Percentiles rank a stretch among this genome's conserved stretches.
Evolutionary conservation across 768 basidiomycete genomes (phyloP).

Genomic region (Cystobasidium tubakii): DNA sequence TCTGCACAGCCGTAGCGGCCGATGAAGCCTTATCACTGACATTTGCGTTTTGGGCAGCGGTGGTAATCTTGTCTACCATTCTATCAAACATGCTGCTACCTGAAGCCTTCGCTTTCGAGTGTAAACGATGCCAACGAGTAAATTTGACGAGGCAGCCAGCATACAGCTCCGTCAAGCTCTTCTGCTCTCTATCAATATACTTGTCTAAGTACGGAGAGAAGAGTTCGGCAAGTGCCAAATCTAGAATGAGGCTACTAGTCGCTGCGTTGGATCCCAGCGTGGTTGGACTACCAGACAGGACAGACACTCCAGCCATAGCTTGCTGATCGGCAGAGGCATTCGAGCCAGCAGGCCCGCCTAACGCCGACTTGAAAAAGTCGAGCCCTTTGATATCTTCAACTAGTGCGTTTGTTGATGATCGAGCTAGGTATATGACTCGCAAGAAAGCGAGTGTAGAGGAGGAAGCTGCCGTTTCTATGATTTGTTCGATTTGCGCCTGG

Average conservation of each 20-base stretch:
- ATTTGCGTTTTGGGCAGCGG: constrained; percentile 62
- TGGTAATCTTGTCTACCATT: constrained; percentile 80
- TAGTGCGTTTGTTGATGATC: constrained; percentile 66
- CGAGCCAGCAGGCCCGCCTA: constrained; percentile 23
- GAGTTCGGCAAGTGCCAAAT: constrained; percentile 89
- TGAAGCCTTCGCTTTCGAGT: constrained; percentile 55
- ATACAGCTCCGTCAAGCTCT: constrained; percentile 73
- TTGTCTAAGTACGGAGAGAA: constrained; percentile 90
- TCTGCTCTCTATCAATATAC: constrained; percentile 86
- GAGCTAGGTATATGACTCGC: constrained; percentile 80
- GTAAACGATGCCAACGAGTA: constrained; percentile 66
- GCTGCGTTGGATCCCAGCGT: constrained; percentile 27
- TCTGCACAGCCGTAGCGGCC: constrained; percentile 41
- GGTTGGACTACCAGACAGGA: constrained; percentile 19
- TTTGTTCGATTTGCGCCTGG: constrained; percentile 88
- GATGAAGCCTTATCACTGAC: constrained; percentile 50
- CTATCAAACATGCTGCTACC: constrained; percentile 62
- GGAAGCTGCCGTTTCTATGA: constrained; percentile 66
- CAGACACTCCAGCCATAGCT: constrained; percentile 24
- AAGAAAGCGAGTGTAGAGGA: constrained; percentile 85
- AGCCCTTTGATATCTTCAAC: constrained; percentile 88
- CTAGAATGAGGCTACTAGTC: constrained; percentile 61
- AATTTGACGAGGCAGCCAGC: constrained; percentile 65
- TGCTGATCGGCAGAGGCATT: constrained; percentile 4
- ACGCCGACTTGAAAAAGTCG: constrained; percentile 57